Conservation (phyloP, 306 rosid species). For the Albizia julibrissin region DNA sequence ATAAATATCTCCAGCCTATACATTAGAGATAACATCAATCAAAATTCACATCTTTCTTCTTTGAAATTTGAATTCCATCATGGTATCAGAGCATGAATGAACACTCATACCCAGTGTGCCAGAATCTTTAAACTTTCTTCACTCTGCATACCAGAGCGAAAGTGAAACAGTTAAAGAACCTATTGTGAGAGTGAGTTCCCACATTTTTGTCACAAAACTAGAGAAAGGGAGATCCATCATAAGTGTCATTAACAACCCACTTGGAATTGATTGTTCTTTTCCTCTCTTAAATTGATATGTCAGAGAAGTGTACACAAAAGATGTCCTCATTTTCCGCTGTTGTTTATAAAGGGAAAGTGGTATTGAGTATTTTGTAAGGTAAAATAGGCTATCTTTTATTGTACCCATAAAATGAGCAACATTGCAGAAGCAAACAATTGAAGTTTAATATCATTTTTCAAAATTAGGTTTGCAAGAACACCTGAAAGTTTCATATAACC, state of each 20-base stretch:
- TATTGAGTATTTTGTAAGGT: neutral
- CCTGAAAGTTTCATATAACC: neutral
- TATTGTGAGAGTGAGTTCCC: conserved; percentile 5
- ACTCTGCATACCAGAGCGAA: neutral
- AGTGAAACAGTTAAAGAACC: neutral
- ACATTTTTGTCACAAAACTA: neutral
- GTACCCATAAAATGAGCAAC: neutral
- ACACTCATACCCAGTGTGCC: neutral
- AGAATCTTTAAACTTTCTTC: neutral
- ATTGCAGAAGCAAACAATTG: neutral
- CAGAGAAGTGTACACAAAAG: neutral
- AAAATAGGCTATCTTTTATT: neutral
- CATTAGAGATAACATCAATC: neutral
- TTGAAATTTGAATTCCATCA: neutral
- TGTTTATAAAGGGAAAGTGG: neutral
- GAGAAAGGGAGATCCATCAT: neutral
- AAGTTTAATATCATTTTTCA: neutral
- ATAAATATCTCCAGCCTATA: neutral
- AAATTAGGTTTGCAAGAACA: neutral
- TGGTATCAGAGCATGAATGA: neutral
- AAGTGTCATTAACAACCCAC: neutral
- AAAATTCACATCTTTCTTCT: neutral
- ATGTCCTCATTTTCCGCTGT: neutral
- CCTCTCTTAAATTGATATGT: neutral
- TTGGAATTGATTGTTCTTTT: neutral